Base-by-base conservation (phyloP, 768 basidiomycete genomes). In the Russula abietina region DNA sequence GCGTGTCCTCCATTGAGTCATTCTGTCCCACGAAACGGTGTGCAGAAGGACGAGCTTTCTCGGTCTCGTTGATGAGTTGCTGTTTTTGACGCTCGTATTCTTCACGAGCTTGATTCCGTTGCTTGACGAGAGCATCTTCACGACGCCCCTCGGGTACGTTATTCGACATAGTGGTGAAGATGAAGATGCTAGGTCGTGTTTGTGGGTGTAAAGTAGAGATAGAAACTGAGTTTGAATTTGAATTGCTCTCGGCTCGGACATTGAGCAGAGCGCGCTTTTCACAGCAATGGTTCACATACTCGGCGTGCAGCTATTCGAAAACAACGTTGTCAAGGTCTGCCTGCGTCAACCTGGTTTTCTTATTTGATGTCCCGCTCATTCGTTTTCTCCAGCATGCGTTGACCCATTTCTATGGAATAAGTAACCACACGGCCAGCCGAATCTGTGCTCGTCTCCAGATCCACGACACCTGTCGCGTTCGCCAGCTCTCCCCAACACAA, bases 1-100 rank as follows among this genome's bases (percentile, higher is more conserved):
- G 81, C 8, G 85, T 81, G 62, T 98, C 96, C 73, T 98, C 96
- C 81, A 97, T 86, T 5, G 91, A 92, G 72, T 98, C 95, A 75
- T 91, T 85, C 73, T 95, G 91, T 1, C 93, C 92, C 41, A 96
- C 90, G 74, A 98, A 98, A 64, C 94, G 89, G 71, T 88, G 87
- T 3, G 84, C 76, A 0, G 91, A 90, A 4, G 93, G 91, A 33
- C 93, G 88, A 43, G 91, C 87, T 74, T 94, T 95, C 78, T 96
- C 91, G 2, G 93, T 94, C 76, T 97, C 94, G 71, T 81, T 84
- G 69, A 91, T 85, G 72, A 93, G 84, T 51, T 81, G 81, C 71
- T 88, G 84, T 69, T 91, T 91, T 72, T 91, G 88, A 22, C 87
- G 82, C 69, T 91, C 86, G 67, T 81, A 93, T 46, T 92, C 89